Base-by-base conservation (phyloP, 2,329 filamentous ascomycete species). In the Paradendryphiella salina region DNA sequence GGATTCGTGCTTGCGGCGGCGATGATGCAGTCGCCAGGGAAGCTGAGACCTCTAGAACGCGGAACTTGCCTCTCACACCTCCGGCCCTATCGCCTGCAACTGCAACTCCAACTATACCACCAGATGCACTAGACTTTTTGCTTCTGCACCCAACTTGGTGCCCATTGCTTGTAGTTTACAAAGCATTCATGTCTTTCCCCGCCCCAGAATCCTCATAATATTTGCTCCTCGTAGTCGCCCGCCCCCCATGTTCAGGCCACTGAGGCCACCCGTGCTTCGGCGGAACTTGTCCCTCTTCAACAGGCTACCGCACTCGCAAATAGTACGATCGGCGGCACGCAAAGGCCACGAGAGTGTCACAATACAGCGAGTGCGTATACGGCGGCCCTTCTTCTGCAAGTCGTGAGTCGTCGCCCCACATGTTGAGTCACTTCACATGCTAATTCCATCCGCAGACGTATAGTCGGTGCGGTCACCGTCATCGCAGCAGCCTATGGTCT, bases 321-420 rank as follows among this genome's bases (percentile, higher is more conserved):
- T 70, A 35, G 52, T 60, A 14, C 62, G 52, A 17, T 62, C 63
- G 8, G 65, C 67, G 7, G 62, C 62, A 13, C 65, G 66, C 39
- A 50, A 69, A 61, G 70, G 69, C 28, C 60, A 70, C 36, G 61
- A 67, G 17, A 60, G 50, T 7, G 58, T 72, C 37, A 62, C 54
- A 8, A 64, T 73, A 38, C 70, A 77, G 52, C 64, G 68, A 15
- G 76, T 79, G 33, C 75, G 72, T 55, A 72, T 79, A 60, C 61
- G 56, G 36, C 64, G 58, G 37, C 74, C 69, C 15, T 63, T 73
- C 29, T 66, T 75, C 40, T 71, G 66, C 13, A 63, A 61, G 50
- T 67, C 64, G 71, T 72, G 42, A 51, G 67, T 63, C 47, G 67
- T 63, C 47, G 40, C 44, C 48, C 29, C 39, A 41, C 32, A 54